Percentiles rank a stretch among this genome's conserved stretches.
Evolutionary conservation across 202 grass and related monocot genomes (phyloP).

Genomic region (Musa balbisiana): DNA sequence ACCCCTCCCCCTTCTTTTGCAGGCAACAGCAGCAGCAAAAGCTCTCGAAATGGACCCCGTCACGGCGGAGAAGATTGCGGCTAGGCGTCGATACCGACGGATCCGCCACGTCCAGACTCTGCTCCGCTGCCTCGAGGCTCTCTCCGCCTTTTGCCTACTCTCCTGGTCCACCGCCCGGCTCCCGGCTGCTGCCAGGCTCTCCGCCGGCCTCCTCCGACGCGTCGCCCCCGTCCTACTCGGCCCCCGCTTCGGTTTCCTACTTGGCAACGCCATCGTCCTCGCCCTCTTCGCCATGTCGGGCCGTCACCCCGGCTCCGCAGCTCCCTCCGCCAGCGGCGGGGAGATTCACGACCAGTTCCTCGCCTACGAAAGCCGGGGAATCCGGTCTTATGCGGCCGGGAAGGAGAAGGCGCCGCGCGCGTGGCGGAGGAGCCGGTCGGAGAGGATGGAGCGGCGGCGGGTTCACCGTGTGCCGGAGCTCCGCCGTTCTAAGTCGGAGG

Average conservation of each 20-base stretch:
- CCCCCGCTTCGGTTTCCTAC: conserved; percentile 2
- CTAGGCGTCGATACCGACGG: not conserved
- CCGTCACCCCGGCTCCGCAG: not conserved
- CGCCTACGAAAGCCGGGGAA: not conserved
- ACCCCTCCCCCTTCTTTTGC: too few relatives aligned
- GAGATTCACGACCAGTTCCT: conserved; percentile 12
- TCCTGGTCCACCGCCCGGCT: conserved; percentile 8
- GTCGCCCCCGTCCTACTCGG: not conserved
- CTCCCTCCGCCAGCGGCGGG: not conserved
- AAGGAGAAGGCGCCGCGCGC: not conserved
- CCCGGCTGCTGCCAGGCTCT: not conserved
- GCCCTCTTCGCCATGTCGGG: conserved; percentile 4
- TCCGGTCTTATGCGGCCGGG: not conserved
- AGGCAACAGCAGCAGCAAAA: too few relatives aligned
- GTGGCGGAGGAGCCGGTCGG: not conserved
- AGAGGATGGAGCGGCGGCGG: not conserved
- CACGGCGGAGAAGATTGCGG: conserved; percentile 4
- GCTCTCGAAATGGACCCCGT: conserved; percentile 2
- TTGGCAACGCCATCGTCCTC: conserved; percentile 19
- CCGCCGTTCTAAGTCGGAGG: not conserved
- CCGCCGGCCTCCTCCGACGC: conserved; percentile 2
- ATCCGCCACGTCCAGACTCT: not conserved
- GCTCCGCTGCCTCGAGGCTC: conserved; percentile 9
- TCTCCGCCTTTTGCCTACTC: not conserved
- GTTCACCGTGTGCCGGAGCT: not conserved